Conservation (phyloP, 371 early-diverging fungal species). For the Apophysomyces elegans region DNA sequence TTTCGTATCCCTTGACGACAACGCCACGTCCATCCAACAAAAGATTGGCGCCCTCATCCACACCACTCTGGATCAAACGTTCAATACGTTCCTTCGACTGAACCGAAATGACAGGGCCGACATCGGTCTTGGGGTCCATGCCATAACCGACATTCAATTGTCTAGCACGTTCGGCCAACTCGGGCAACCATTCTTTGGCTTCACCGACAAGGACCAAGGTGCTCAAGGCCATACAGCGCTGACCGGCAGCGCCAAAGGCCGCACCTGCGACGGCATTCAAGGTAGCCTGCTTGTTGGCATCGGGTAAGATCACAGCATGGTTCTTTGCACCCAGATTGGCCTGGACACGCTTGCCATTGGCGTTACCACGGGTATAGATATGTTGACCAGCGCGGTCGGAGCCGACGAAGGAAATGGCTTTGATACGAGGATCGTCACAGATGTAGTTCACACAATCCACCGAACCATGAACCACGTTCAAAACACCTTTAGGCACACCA, state of each 20-base stretch:
- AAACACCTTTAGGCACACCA: conserved; percentile 94
- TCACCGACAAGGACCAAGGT: conserved; percentile 93
- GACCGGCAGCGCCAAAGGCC: conserved; percentile 97
- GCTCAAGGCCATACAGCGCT: conserved; percentile 95
- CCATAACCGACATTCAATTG: conserved; percentile 88
- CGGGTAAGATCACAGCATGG: conserved; percentile 95
- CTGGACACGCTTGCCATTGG: conserved; percentile 96
- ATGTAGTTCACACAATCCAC: conserved; percentile 91
- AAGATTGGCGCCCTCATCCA: conserved; percentile 89
- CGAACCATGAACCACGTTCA: conserved; percentile 94
- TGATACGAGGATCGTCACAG: conserved; percentile 85
- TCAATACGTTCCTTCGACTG: conserved; percentile 85
- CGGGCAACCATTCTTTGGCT: conserved; percentile 87
- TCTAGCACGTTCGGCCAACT: conserved; percentile 86
- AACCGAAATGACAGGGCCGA: conserved; percentile 91
- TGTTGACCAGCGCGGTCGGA: conserved; percentile 83
- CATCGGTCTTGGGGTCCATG: conserved; percentile 84
- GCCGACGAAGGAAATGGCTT: conserved; percentile 96
- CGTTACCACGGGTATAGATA: conserved; percentile 88
- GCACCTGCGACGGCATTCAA: conserved; percentile 92
- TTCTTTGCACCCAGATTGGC: conserved; percentile 98
- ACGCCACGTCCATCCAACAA: conserved; percentile 90
- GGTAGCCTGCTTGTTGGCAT: conserved; percentile 89
- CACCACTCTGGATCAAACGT: conserved; percentile 80
- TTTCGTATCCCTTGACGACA: conserved; percentile 71